phyloP scores from a whole-genome alignment of 1,284 basidiomycete species.

The Tausonia pullulans region DNA sequence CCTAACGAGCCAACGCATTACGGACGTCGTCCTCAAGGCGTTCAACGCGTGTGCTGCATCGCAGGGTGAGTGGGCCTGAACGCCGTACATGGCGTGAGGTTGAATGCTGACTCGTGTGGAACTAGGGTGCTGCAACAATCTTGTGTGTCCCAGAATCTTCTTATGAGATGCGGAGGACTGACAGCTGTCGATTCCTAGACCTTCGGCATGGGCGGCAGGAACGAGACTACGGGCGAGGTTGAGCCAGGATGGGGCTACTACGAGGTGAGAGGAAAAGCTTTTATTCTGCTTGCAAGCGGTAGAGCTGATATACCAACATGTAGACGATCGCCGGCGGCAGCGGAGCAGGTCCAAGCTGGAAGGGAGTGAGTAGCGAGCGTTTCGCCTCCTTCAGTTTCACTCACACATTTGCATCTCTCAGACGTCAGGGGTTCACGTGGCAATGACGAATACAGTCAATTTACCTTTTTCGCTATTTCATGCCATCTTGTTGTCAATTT shows the following conservation, averaged over 20 bases:
- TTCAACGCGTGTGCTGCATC: slow-evolving; percentile 87
- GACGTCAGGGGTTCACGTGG: slow-evolving; percentile 72
- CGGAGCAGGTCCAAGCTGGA: slow-evolving; percentile 81
- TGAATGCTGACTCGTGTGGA: too few species aligned
- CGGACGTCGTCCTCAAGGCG: slow-evolving; percentile 87
- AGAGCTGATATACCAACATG: not conserved
- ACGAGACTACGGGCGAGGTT: slow-evolving; percentile 56
- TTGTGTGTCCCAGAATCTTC: slow-evolving; percentile 28
- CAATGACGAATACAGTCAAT: slow-evolving; percentile 68
- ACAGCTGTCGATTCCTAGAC: not conserved
- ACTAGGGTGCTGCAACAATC: slow-evolving; percentile 55
- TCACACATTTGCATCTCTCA: too few species aligned
- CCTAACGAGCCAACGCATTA: slow-evolving; percentile 81
- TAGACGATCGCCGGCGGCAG: slow-evolving; percentile 87
- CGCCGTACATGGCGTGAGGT: too few species aligned
- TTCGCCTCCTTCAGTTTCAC: too few species aligned
- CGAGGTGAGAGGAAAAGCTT: slow-evolving; percentile 43
- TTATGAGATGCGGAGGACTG: too few species aligned
- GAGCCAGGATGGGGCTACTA: slow-evolving; percentile 88
- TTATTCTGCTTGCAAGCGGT: too few species aligned
- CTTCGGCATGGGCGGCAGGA: slow-evolving; percentile 56
- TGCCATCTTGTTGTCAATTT: not conserved
- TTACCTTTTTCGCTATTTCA: not conserved
- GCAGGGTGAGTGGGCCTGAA: slow-evolving; percentile 37
- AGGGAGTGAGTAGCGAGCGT: slow-evolving; percentile 41